Evolutionary conservation across 139 green algal species (phyloP).

Genomic region (Chlorella sorokiniana): DNA sequence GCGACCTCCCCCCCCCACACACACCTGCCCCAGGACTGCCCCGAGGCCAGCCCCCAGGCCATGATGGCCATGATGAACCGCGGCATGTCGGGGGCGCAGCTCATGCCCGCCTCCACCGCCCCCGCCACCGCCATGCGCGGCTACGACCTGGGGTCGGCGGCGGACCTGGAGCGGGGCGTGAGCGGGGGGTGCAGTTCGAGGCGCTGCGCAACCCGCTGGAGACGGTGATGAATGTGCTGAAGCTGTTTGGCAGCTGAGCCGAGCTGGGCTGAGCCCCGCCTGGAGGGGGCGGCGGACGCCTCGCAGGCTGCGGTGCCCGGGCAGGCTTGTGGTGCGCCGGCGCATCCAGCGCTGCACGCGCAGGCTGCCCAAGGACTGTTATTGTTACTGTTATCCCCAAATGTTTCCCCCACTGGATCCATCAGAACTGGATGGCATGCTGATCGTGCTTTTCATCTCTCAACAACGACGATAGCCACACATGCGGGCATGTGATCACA

Average conservation of each 20-base stretch:
- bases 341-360: too few species aligned
- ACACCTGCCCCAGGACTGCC: constrained; percentile 15
- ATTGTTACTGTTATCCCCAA: too few species aligned
- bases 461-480: too few species aligned
- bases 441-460: too few species aligned
- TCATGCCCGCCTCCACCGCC: constrained; percentile 5
- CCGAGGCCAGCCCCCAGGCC: background rate
- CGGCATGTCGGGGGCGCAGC: background rate
- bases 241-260: background rate
- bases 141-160: constrained; percentile 20
- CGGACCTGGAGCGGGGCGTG: background rate
- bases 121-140: constrained; percentile 2
- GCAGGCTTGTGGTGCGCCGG: too few species aligned
- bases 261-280: too few species aligned
- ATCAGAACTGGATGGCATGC: too few species aligned
- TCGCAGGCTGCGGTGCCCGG: too few species aligned
- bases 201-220: constrained; percentile 6
- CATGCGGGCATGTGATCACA: too few species aligned
- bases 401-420: too few species aligned
- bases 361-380: too few species aligned
- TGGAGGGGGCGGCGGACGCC: too few species aligned
- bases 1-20: background rate
- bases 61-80: constrained; percentile 22
- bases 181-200: constrained; percentile 4
- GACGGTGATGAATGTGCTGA: background rate